phyloP scores from a whole-genome alignment of 306 rosid genomes.

The Ormosia semicastrata region DNA sequence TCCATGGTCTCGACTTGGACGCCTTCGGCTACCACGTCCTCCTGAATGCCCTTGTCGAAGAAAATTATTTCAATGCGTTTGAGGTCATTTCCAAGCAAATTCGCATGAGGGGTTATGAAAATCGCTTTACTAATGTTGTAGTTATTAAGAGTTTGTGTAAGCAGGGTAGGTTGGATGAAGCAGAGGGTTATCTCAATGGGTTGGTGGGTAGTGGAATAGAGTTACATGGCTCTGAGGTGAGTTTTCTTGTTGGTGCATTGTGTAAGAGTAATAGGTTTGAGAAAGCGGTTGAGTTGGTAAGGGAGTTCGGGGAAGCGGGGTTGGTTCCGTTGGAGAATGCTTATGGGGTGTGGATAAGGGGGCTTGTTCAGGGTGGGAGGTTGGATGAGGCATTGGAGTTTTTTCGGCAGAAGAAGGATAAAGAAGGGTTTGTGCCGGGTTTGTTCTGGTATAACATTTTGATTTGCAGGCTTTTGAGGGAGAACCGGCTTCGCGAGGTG shows the following conservation, averaged over 20 bases:
- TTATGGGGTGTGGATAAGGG: conserved; percentile 55
- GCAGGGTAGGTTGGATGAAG: conserved; percentile 52
- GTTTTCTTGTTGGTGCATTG: conserved; percentile 48
- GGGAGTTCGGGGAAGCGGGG: conserved; percentile 40
- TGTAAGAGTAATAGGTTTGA: conserved; percentile 48
- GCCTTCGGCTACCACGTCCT: conserved; percentile 55
- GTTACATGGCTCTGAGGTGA: conserved; percentile 38
- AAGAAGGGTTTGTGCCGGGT: conserved; percentile 58
- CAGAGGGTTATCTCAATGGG: conserved; percentile 44
- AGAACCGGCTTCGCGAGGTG: conserved; percentile 55
- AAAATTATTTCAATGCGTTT: conserved; percentile 46
- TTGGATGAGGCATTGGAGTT: conserved; percentile 61
- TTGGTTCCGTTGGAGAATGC: conserved; percentile 40
- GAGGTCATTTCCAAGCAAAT: conserved; percentile 52
- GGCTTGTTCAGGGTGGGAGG: conserved; percentile 60
- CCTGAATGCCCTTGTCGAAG: conserved; percentile 59
- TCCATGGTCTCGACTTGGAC: conserved; percentile 64
- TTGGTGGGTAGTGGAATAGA: conserved; percentile 36
- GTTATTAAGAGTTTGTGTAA: conserved; percentile 57
- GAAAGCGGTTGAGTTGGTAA: conserved; percentile 51
- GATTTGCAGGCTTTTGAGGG: conserved; percentile 62
- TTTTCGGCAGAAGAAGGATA: conserved; percentile 41
- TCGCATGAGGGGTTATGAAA: conserved; percentile 46
- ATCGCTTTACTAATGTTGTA: conserved; percentile 36
- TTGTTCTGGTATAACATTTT: conserved; percentile 52